Base-by-base conservation (phyloP, 768 basidiomycete genomes). In the Hygrophorus pudorinus region DNA sequence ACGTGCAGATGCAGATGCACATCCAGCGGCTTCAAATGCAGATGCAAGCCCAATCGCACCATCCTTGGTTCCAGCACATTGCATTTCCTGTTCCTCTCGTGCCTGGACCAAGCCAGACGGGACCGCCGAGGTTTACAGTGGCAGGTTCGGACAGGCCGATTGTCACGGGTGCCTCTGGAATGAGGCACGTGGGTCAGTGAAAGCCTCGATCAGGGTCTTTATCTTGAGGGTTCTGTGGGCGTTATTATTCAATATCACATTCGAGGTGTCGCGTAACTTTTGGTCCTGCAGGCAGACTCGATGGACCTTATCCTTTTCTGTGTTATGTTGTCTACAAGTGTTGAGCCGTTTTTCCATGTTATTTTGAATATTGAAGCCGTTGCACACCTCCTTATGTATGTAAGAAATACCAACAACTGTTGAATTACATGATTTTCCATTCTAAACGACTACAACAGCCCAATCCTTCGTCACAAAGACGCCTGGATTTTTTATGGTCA, bases 401-500 rank as follows among this genome's bases (percentile, higher is more conserved):
- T n/a, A n/a, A n/a, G n/a, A n/a, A n/a, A n/a, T n/a, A n/a, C n/a
- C n/a, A n/a, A n/a, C 3, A 20, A 9, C 18, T 20, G 11, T 21
- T 17, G 14, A 13, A 14, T 17, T 33, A 17, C 3, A 10, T 32
- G 29, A 20, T 1, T 6, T 31, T 24, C 16, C 13, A 9, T 36
- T 18, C 34, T 51, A 59, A 28, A 56, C 36, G 50, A 61, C 54
- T 27, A 60, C 56, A 35, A 89, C 72, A 38, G 65, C 64, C 86
- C 86, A 90, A 56, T 87, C 80, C 33, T 68, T 62, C 21, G 70
- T 64, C 41, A 87, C 62, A 33, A 59, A 56, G 9, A 78, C 71
- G 45, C 61, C 75, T 2, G 86, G 86, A 58, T 90, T 82, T 64
- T 82, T 86, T 60, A 99, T 76, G 1, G 70, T 66, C 47, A 98